Evolutionary conservation across 257 asterid species (phyloP).

Genomic region (Avicennia marina): DNA sequence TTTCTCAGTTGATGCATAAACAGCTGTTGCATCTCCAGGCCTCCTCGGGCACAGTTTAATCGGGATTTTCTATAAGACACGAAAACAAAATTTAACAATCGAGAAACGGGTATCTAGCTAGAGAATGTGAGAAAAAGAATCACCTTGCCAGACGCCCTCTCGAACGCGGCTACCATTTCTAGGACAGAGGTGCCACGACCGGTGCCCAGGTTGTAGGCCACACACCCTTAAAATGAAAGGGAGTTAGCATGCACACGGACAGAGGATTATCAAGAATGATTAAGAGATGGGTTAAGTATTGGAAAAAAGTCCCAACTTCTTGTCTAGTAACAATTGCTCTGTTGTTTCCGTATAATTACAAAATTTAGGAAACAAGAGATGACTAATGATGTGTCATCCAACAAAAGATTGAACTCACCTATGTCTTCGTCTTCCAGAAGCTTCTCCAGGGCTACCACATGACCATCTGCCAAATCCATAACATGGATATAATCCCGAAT

Average conservation of each 20-base stretch:
- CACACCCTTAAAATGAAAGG: slow-evolving; percentile 43
- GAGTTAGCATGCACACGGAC: neutral
- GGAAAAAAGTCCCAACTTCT: no score
- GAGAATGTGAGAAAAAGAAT: neutral
- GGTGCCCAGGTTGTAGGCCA: slow-evolving; percentile 88
- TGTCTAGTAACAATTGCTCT: no score
- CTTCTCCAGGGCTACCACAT: slow-evolving; percentile 78
- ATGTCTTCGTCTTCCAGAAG: slow-evolving; percentile 53
- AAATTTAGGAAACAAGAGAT: no score
- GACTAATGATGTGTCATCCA: no score
- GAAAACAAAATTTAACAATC: neutral
- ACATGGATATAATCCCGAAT: slow-evolving; percentile 95
- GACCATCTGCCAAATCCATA: slow-evolving; percentile 97
- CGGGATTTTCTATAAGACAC: slow-evolving; percentile 56
- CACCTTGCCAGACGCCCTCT: slow-evolving; percentile 84
- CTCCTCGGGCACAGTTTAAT: slow-evolving; percentile 81
- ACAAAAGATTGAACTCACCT: slow-evolving; percentile 36
- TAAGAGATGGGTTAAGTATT: no score
- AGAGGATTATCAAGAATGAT: no score
- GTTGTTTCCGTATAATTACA: no score
- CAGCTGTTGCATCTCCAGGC: slow-evolving; percentile 91
- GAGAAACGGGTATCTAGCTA: neutral
- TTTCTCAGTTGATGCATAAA: slow-evolving; percentile 80
- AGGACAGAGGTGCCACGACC: slow-evolving; percentile 90
- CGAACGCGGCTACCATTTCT: slow-evolving; percentile 87